These are phyloP conservation scores for Ichthyophthirius multifiliis DNA, from an alignment of 169 alveolate genomes.

Conservation along the genomic window DNA sequence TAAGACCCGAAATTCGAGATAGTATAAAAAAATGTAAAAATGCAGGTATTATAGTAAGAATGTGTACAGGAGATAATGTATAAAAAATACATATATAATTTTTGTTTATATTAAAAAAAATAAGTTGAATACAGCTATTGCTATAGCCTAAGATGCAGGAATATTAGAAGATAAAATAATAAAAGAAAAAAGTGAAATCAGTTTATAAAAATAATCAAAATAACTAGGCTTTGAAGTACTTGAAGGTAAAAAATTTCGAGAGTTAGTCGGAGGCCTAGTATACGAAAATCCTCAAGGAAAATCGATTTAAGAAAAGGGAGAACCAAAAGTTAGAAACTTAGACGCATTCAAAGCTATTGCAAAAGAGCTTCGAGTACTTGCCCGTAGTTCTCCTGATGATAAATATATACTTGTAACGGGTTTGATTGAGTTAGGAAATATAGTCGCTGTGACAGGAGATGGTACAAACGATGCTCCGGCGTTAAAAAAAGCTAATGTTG, in stretches of 20 bases:
- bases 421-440: slow-evolving; percentile 56
- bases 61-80: slow-evolving; percentile 98
- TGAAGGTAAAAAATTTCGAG: slow-evolving; percentile 69
- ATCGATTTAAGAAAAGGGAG: neutral
- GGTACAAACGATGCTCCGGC: slow-evolving; percentile 93
- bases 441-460: slow-evolving; percentile 91
- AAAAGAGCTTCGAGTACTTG: slow-evolving; percentile 68
- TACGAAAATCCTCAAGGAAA: neutral
- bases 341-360: slow-evolving; percentile 52
- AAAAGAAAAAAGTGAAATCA: neutral
- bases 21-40: slow-evolving; percentile 93
- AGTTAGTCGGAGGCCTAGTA: slow-evolving; percentile 55
- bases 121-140: slow-evolving; percentile 65
- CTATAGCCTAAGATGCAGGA: slow-evolving; percentile 67
- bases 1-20: slow-evolving; percentile 96
- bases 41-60: slow-evolving; percentile 98
- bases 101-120: neutral
- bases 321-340: slow-evolving; percentile 54
- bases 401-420: slow-evolving; percentile 73
- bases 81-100: neutral
- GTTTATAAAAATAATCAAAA: too few relatives aligned
- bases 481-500: slow-evolving; percentile 88
- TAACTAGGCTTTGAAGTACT: slow-evolving; percentile 24
- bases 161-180: slow-evolving; percentile 28
- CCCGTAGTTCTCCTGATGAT: slow-evolving; percentile 83